Evolutionary conservation across 163 green algal genomes (phyloP).

Genomic region (Scenedesmus sp.): DNA sequence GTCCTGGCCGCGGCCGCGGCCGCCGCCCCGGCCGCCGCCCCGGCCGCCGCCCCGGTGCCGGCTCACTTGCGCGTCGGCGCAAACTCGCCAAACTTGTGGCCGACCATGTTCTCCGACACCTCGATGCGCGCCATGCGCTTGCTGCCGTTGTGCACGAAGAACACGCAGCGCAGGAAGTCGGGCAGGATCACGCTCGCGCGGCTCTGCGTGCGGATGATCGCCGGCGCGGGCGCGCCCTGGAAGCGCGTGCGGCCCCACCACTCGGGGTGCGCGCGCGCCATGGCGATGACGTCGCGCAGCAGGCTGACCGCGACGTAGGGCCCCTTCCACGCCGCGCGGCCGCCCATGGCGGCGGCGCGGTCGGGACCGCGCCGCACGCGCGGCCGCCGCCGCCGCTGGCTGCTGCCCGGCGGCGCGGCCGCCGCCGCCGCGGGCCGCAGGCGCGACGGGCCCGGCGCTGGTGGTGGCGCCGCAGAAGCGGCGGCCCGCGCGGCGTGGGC

Average conservation of each 20-base stretch:
- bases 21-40: too few species aligned
- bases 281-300: slow-evolving; percentile 61
- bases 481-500: not conserved
- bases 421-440: too few species aligned
- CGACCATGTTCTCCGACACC: slow-evolving; percentile 66
- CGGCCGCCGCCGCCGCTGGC: not conserved
- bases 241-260: slow-evolving; percentile 67
- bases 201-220: slow-evolving; percentile 58
- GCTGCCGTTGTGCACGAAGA: slow-evolving; percentile 66
- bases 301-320: slow-evolving; percentile 62
- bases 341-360: slow-evolving; percentile 26
- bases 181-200: slow-evolving; percentile 57
- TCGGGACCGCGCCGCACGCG: too few species aligned
- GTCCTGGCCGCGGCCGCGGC: too few species aligned
- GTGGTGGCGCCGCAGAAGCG: not conserved
- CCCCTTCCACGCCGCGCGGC: slow-evolving; percentile 59
- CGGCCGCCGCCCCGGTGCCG: too few species aligned
- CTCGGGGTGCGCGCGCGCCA: slow-evolving; percentile 58
- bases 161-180: slow-evolving; percentile 65
- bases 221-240: slow-evolving; percentile 59
- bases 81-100: slow-evolving; percentile 69
- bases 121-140: slow-evolving; percentile 51
- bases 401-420: not conserved
- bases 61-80: slow-evolving; percentile 47
- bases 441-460: too few species aligned